These are phyloP conservation scores for Herpetomonas muscarum DNA, from an alignment of 208 protist genomes.

Conservation along the genomic window DNA sequence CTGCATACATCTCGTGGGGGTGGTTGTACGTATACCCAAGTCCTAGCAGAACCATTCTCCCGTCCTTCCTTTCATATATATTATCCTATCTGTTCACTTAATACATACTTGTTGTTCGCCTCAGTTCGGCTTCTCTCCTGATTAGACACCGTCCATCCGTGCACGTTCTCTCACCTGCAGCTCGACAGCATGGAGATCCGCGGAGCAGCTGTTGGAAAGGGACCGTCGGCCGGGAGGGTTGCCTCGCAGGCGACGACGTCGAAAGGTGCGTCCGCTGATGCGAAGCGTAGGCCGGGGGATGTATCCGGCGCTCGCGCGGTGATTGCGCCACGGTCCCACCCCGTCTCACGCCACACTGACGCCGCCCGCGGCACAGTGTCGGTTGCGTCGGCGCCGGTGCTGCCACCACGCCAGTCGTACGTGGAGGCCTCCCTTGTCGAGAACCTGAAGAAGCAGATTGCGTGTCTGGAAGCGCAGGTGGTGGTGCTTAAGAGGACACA, in stretches of 20 bases:
- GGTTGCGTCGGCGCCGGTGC: background rate
- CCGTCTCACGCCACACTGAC: background rate
- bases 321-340: background rate
- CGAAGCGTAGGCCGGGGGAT: background rate
- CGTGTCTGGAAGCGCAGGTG: slow-evolving; percentile 57
- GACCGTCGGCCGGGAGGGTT: background rate
- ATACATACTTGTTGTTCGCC: too few species aligned
- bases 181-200: background rate
- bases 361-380: background rate
- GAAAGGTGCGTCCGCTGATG: background rate
- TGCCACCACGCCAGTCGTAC: background rate
- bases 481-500: slow-evolving; percentile 21
- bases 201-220: background rate
- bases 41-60: too few species aligned
- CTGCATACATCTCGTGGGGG: too few species aligned
- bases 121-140: background rate
- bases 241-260: background rate
- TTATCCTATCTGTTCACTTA: too few species aligned
- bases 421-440: slow-evolving; percentile 46
- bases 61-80: too few species aligned
- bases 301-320: background rate
- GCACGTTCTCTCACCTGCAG: too few species aligned
- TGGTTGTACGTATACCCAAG: too few species aligned
- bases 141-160: too few species aligned
- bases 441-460: slow-evolving; percentile 69